Percentiles rank a stretch among this genome's conserved stretches.
Evolutionary conservation across 1,284 basidiomycete genomes (phyloP).

Genomic region (Sporisorium iseilematis-ciliati): DNA sequence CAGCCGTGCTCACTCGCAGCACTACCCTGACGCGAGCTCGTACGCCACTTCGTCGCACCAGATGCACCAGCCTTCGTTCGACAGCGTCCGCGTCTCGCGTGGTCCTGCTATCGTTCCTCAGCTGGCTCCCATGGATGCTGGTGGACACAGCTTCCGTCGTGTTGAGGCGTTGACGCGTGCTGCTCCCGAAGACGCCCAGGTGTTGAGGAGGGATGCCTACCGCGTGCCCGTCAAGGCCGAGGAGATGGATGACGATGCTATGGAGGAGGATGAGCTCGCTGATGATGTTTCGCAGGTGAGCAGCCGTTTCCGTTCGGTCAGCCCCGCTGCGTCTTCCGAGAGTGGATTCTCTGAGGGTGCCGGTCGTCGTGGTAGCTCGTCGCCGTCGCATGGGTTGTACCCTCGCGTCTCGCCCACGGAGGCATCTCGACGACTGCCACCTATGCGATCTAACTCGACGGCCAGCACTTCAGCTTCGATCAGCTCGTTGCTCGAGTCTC

Average conservation of each 20-base stretch:
- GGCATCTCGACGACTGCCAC: slow-evolving; percentile 37
- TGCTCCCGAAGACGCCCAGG: slow-evolving; percentile 43
- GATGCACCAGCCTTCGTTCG: slow-evolving; percentile 49
- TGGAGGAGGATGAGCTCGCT: slow-evolving; percentile 46
- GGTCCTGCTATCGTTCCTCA: slow-evolving; percentile 57
- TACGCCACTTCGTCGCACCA: slow-evolving; percentile 26
- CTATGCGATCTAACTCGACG: slow-evolving; percentile 32
- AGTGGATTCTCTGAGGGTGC: slow-evolving; percentile 28
- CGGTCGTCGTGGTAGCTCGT: slow-evolving; percentile 33
- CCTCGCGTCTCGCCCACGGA: slow-evolving; percentile 42
- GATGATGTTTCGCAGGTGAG: slow-evolving; percentile 18
- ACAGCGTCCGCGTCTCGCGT: slow-evolving; percentile 49
- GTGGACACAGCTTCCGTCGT: slow-evolving; percentile 56
- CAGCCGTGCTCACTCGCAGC: slow-evolving; percentile 37
- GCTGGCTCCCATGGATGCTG: slow-evolving; percentile 55
- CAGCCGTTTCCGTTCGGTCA: slow-evolving; percentile 37
- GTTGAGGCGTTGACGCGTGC: slow-evolving; percentile 66
- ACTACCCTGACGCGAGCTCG: slow-evolving; percentile 27
- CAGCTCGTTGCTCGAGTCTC: slow-evolving; percentile 42
- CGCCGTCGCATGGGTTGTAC: slow-evolving; percentile 50
- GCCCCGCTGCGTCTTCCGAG: slow-evolving; percentile 42
- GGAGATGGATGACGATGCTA: slow-evolving; percentile 36
- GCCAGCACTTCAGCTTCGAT: slow-evolving; percentile 37
- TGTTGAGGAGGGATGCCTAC: slow-evolving; percentile 5
- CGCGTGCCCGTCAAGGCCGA: slow-evolving; percentile 28